phyloP scores from a whole-genome alignment of 1,139 yeast genomes.

The Yamadazyma conglobata region DNA sequence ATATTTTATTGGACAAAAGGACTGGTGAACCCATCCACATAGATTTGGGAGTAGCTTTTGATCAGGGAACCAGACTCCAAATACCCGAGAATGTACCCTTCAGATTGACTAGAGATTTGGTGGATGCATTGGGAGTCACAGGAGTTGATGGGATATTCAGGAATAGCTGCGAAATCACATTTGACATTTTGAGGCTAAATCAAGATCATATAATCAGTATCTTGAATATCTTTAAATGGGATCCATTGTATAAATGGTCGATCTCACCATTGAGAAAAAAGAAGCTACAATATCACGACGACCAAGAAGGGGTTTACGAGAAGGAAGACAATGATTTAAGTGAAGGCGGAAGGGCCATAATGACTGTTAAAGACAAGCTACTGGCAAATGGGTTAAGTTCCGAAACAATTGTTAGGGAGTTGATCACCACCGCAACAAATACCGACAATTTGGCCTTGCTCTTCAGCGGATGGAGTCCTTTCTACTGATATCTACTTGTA shows the following conservation, averaged over 20 bases:
- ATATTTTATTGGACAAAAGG: constrained; percentile 70
- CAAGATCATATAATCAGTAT: constrained; percentile 73
- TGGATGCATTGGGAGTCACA: constrained; percentile 87
- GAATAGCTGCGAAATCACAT: constrained; percentile 70
- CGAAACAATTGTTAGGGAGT: constrained; percentile 80
- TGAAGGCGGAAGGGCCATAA: constrained; percentile 78
- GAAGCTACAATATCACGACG: constrained; percentile 45
- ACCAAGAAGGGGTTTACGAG: constrained; percentile 17
- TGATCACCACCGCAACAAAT: constrained; percentile 75
- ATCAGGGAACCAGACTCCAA: constrained; percentile 78
- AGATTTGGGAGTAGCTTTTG: constrained; percentile 95
- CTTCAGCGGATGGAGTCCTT: constrained; percentile 81
- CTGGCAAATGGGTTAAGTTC: constrained; percentile 64
- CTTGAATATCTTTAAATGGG: constrained; percentile 82
- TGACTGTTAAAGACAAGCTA: constrained; percentile 68
- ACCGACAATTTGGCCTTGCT: constrained; percentile 66
- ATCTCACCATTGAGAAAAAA: constrained; percentile 66
- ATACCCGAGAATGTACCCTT: constrained; percentile 95
- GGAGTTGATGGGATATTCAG: constrained; percentile 78
- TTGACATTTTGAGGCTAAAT: constrained; percentile 63
- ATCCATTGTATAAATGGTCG: constrained; percentile 91
- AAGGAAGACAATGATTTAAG: constrained; percentile 51
- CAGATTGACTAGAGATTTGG: constrained; percentile 81
- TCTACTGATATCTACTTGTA: constrained; percentile 26
- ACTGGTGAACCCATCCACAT: constrained; percentile 95